A percentile compares a stretch with the other conserved stretches of the same genome.
Evolutionary conservation across 148 eudicot species (phyloP).

Genomic region (Spergularia bocconei): DNA sequence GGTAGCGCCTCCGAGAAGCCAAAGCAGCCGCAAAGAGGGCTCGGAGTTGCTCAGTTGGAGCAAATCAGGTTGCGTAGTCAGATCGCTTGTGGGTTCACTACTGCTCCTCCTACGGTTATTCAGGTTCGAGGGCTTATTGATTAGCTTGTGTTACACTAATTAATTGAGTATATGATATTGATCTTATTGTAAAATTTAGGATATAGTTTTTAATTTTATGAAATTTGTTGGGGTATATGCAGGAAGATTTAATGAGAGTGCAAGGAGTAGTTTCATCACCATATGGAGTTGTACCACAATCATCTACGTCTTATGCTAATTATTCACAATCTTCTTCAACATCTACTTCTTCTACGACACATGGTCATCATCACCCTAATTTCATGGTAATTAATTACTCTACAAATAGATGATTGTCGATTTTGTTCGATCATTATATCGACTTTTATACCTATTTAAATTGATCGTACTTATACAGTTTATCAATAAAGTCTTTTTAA

Average conservation of each 20-base stretch:
- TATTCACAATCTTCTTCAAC: slow-evolving; percentile 31
- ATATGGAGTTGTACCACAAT: slow-evolving; percentile 20
- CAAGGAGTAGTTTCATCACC: slow-evolving; percentile 23
- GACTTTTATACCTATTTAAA: too few relatives aligned
- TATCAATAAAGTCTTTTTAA: background rate
- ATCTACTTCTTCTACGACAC: slow-evolving; percentile 28
- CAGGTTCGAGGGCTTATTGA: slow-evolving; percentile 7
- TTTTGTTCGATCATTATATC: too few relatives aligned
- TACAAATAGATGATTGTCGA: too few relatives aligned
- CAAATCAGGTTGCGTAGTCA: slow-evolving; percentile 64
- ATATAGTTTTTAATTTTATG: background rate
- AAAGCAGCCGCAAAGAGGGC: slow-evolving; percentile 81
- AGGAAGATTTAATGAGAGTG: slow-evolving; percentile 30
- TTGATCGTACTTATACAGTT: too few relatives aligned
- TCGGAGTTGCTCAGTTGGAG: slow-evolving; percentile 85
- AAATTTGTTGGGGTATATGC: background rate
- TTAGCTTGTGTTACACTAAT: too few relatives aligned
- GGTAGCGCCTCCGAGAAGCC: slow-evolving; percentile 44
- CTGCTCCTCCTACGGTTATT: slow-evolving; percentile 7
- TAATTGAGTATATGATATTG: too few relatives aligned
- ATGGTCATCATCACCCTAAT: slow-evolving; percentile 30
- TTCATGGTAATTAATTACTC: slow-evolving; percentile 21
- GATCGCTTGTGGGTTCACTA: slow-evolving; percentile 31
- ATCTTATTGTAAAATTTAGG: too few relatives aligned
- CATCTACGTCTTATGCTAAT: slow-evolving; percentile 25